Base-by-base conservation (phyloP, 2,329 filamentous ascomycete genomes). In the Trichoderma endophyticum region DNA sequence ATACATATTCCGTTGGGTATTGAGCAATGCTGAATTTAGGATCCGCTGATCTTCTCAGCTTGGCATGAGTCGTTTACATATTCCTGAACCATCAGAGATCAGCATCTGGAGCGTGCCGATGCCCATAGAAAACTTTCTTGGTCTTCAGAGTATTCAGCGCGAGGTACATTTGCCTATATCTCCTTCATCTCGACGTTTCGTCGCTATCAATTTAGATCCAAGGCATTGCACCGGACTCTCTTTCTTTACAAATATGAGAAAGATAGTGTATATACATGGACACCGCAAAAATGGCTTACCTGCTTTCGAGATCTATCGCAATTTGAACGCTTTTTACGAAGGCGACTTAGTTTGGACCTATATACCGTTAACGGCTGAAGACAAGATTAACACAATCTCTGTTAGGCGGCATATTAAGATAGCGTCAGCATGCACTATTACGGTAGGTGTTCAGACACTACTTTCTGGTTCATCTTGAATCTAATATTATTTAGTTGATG, bases 401-500 rank as follows among this genome's bases (percentile, higher is more conserved):
- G 15, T 43, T 4, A 43, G 3, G 36, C 15, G 36, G 34, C 15
- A 36, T 43, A 15, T 0, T 7, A 0, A 0, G 1, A 7, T 2
- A 4, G 6, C 18, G 14, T 39, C 36, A 0, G 36, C 36, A 15
- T 0, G 0, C 3, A 8, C 36, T 43, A 43, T 43, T 43, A 43
- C 36, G 0, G 36, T 43, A 43, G 36, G 36, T 43, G 1, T 18
- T 43, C 15, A 43, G 8, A 4, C 1, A n/a, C 7, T 2, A 4
- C n/a, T 18, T 43, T 0, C 6, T 43, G 36, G 36, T 43, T 15
- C 36, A 43, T n/a, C 0, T 9, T 4, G 0, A 15, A 4, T 43
- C 36, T 43, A 43, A 43, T 8, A 43, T n/a, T 2, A 0, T 43
- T 18, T 43, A 43, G 36, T 43, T 43, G 36, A 18, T 2, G 36